Evolutionary conservation across 139 green algal genomes (phyloP), one percentile per base, ranked within the genome.

Genomic region (Haematococcus lacustris): DNA sequence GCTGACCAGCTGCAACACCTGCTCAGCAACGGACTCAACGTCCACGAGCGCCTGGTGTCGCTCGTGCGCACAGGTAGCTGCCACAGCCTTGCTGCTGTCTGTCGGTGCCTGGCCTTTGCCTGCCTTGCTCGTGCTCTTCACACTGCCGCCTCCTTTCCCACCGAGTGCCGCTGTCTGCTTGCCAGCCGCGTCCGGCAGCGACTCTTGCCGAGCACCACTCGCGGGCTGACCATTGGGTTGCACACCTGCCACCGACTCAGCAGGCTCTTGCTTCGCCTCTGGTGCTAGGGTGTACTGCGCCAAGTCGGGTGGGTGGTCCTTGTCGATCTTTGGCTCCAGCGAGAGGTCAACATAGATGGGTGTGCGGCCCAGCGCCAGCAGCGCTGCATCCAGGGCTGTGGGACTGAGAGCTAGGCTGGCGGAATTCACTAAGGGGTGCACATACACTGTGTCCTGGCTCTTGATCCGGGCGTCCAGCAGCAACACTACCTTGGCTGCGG

Each of bases 401-500:
- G 78, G 65, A 3, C 59, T 76, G 41, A 93, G 72, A 21, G 61
- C 73, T 23, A 86, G 64, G 38, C 74, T 87, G n/a, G 50, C 40
- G 17, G 79, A 86, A 72, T 93, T 92, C 38, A 83, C 78, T n/a
- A 89, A 67, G 0, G 87, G 85, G 62, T 91, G 87, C 65, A 93
- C 80, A 74, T 88, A 89, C 43, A 91, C 61, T 0, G 9, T n/a
- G 34, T 21, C 1, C 43, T 76, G 41, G 2, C 17, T 43, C 28
- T 66, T 53, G 4, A 92, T 67, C 53, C 77, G 78, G 0, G 68
- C 17, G 71, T 93, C 88, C 51, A 93, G 72, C 50, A 93, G 60
- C 28, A 93, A 67, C 66, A 84, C 80, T 47, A 91, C 82, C 32
- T 75, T 71, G 34, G 66, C 66, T 7, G 71, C 72, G 26, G 73